A percentile compares a stretch with the other conserved stretches of the same genome.
These are phyloP conservation scores for Erigeron canadensis DNA, from an alignment of 129 eudicot species.

Conservation along the genomic window DNA sequence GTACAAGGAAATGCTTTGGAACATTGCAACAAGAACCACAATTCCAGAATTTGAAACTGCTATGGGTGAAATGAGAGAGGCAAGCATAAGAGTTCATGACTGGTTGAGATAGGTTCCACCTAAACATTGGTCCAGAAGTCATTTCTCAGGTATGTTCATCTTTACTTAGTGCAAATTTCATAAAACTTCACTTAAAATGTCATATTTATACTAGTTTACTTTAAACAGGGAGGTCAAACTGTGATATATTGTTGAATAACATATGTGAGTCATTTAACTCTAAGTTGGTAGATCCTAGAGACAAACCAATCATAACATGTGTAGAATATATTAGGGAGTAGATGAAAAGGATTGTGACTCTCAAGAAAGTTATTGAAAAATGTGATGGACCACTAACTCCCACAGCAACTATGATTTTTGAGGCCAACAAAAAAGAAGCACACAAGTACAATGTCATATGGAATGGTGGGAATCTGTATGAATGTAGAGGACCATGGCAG, in stretches of 20 bases:
- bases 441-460: background rate
- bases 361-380: background rate
- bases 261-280: background rate
- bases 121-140: no score
- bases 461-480: background rate
- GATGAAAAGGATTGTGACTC: background rate
- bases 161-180: no score
- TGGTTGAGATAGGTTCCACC: no score
- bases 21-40: no score
- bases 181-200: no score
- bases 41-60: no score
- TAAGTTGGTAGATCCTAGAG: background rate
- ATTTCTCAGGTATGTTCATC: no score
- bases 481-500: background rate
- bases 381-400: background rate
- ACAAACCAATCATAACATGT: background rate
- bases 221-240: background rate
- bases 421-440: background rate
- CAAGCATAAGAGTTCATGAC: no score
- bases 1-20: no score
- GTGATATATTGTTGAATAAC: background rate
- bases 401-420: background rate
- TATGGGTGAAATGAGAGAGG: no score
- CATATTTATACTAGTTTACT: background rate
- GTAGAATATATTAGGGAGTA: background rate